Percentiles rank a stretch among this genome's conserved stretches.
Evolutionary conservation across 306 rosid genomes (phyloP).

Genomic region (Alnus glutinosa): DNA sequence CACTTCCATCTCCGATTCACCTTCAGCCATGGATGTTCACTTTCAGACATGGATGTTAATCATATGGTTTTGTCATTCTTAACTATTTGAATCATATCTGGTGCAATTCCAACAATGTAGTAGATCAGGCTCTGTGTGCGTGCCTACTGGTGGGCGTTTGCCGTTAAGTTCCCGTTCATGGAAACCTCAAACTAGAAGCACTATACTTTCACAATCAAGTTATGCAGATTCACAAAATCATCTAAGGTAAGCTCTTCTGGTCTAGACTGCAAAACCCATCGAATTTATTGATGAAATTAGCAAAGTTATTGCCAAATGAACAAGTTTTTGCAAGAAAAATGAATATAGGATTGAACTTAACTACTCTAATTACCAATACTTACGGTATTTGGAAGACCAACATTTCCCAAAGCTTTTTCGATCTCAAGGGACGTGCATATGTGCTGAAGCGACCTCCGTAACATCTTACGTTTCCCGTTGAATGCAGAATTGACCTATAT

Average conservation of each 20-base stretch:
- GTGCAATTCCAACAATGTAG: neutral
- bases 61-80: conserved; percentile 5
- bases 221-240: conserved; percentile 74
- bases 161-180: conserved; percentile 13
- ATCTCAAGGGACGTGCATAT: conserved; percentile 61
- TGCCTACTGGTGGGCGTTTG: conserved; percentile 9
- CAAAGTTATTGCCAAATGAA: neutral
- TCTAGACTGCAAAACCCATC: conserved; percentile 55
- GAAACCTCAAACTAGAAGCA: conserved; percentile 5
- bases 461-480: conserved; percentile 90
- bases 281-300: neutral
- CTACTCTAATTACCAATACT: conserved; percentile 20
- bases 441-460: conserved; percentile 86
- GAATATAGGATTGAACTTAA: neutral
- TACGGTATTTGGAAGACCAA: conserved; percentile 67
- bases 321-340: neutral
- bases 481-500: conserved; percentile 82
- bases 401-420: conserved; percentile 65
- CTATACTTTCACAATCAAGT: conserved; percentile 51
- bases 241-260: conserved; percentile 79
- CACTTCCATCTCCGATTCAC: conserved; percentile 1
- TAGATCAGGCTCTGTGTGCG: neutral
- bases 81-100: neutral
- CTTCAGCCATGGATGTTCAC: neutral
- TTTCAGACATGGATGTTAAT: neutral